phyloP scores from a whole-genome alignment of 306 rosid genomes.

The Calophaca sinica region DNA sequence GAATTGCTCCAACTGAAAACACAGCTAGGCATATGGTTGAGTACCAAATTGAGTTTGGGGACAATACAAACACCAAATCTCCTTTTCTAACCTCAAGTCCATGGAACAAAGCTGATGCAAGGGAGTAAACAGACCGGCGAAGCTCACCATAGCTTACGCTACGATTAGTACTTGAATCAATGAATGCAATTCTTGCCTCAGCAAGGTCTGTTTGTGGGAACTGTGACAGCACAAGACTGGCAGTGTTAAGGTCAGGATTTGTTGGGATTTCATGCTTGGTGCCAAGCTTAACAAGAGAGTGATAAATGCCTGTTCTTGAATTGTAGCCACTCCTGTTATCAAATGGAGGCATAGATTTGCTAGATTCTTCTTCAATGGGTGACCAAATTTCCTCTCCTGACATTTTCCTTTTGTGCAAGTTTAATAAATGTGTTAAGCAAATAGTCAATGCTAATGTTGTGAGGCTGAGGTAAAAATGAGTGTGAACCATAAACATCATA shows the following conservation, averaged over 20 bases:
- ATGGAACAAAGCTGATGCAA: constrained; percentile 71
- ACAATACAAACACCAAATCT: constrained; percentile 73
- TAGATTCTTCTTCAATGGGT: constrained; percentile 43
- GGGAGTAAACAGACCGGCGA: constrained; percentile 59
- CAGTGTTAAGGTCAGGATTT: constrained; percentile 58
- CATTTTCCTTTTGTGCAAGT: constrained; percentile 51
- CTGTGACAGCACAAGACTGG: constrained; percentile 73
- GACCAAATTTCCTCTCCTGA: constrained; percentile 58
- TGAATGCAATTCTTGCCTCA: constrained; percentile 65
- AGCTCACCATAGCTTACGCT: constrained; percentile 69
- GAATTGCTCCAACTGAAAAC: constrained; percentile 73
- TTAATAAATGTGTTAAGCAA: neutral
- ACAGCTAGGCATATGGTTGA: constrained; percentile 79
- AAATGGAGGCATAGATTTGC: constrained; percentile 11
- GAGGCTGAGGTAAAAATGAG: constrained; percentile 29
- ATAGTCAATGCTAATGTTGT: constrained; percentile 7
- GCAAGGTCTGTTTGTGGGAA: constrained; percentile 63
- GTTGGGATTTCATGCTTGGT: constrained; percentile 56
- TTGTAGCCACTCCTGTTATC: constrained; percentile 59
- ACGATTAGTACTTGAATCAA: constrained; percentile 59
- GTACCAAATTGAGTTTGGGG: constrained; percentile 72
- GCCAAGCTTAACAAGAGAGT: constrained; percentile 53
- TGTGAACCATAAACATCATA: constrained; percentile 27
- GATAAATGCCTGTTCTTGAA: constrained; percentile 66
- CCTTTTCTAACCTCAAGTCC: constrained; percentile 76